Evolutionary conservation across 1,284 basidiomycete genomes (phyloP).

Genomic region (Fomes fomentarius): DNA sequence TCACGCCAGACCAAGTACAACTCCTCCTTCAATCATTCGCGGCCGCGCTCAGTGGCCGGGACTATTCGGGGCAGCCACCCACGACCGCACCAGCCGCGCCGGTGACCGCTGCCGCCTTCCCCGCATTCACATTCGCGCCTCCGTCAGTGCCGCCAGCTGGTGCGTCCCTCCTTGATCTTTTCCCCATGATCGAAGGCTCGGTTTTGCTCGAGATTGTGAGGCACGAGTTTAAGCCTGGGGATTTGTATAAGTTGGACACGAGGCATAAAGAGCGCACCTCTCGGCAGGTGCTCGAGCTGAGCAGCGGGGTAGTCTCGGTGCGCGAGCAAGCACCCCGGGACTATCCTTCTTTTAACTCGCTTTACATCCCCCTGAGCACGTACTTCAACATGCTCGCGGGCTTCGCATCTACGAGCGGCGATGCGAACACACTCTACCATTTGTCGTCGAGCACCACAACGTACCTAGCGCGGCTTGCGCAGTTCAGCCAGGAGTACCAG

Average conservation of each 20-base stretch:
- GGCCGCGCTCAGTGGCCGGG: background rate
- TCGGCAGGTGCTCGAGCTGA: background rate
- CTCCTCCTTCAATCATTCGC: background rate
- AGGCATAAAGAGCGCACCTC: background rate
- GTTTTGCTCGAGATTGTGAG: constrained; percentile 6
- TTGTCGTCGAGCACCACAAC: background rate
- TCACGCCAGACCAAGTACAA: too few species aligned
- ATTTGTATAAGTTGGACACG: constrained; percentile 1
- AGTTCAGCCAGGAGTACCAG: constrained; percentile 7
- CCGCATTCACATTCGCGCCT: background rate
- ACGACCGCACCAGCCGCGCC: too few species aligned
- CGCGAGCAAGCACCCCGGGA: background rate
- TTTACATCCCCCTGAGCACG: background rate
- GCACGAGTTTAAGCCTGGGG: constrained; percentile 1
- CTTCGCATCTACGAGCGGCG: constrained; percentile 3
- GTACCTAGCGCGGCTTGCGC: background rate
- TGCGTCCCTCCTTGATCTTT: constrained; percentile 4
- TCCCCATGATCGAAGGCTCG: background rate
- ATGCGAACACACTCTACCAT: background rate
- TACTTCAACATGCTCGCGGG: constrained; percentile 5
- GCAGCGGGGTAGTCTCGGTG: background rate
- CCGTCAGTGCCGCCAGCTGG: background rate
- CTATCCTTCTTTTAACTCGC: constrained; percentile 1
- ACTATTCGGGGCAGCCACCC: too few species aligned
- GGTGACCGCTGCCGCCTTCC: background rate